Base-by-base conservation (phyloP, 2,329 filamentous ascomycete species). In the Neofusicoccum parvum region DNA sequence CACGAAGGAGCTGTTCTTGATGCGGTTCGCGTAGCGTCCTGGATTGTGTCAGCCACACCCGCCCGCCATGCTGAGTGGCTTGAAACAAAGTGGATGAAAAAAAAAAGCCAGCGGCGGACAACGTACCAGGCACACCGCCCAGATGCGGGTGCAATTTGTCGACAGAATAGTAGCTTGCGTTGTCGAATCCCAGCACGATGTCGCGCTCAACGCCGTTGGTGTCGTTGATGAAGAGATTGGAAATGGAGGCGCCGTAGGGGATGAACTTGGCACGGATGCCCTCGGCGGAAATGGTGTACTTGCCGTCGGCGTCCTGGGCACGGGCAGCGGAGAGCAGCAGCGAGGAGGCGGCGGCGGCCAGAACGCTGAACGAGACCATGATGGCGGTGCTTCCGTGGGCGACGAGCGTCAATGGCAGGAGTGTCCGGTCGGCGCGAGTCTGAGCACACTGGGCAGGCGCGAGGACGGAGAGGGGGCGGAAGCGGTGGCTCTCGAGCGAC, bases 21-120 rank as follows among this genome's bases (percentile, higher is more conserved):
- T 93, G 69, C 91, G 88, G 77, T 94, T 94, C 66, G 91, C 91
- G 74, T 94, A 94, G 64, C 91, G 88, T 78, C 76, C 74, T 56
- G 27, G 32, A 3, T 32, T 4, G 41, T 10, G 60, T 43, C 48
- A 50, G 59, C 59, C 34, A 43, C 14, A 37, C n/a, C 15, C 32
- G 39, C 23, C 5, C 23, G 17, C 37, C 23, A n/a, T 34, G 23
- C 12, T n/a, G 27, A 15, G n/a, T 5, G 27, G 41, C 56, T 27
- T 34, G 51, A 23, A 27, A 32, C 32, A 23, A 23, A 23, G 3
- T 23, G 3, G 3, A 3, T 23, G 23, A 23, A 23, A 23, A 23
- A 20, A 20, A 23, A 23, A 23, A 23, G 23, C 23, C 23, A 23
- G 23, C 23, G 23, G 23, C 23, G 23, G 23, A 23, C 23, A 36